Percentiles rank a stretch among this genome's conserved stretches.
These are phyloP conservation scores for Claviceps monticola DNA, from an alignment of 2,329 filamentous ascomycete genomes.

Conservation along the genomic window DNA sequence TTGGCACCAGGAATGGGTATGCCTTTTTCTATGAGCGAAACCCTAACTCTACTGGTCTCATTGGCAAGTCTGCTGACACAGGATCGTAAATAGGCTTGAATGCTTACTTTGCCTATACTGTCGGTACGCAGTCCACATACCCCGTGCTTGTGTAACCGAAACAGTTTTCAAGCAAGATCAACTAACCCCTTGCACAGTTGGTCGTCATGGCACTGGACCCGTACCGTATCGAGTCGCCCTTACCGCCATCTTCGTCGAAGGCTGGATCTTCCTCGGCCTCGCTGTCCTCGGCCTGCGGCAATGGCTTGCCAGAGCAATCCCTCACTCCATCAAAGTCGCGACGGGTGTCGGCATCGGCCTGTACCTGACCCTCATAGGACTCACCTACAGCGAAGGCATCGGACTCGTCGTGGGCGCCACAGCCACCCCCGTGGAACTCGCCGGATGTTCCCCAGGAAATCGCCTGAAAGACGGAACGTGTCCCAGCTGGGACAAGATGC, in stretches of 20 bases:
- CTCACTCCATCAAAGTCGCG: constrained; percentile 72
- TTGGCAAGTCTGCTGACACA: background rate
- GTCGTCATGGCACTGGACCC: constrained; percentile 56
- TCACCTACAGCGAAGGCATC: constrained; percentile 72
- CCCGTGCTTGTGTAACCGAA: background rate
- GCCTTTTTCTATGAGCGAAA: constrained; percentile 2
- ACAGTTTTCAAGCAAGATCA: background rate
- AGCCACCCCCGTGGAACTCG: constrained; percentile 58
- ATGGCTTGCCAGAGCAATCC: constrained; percentile 76
- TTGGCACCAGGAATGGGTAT: constrained; percentile 30
- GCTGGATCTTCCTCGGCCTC: constrained; percentile 69
- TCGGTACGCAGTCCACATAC: constrained; percentile 14
- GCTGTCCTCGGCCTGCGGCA: constrained; percentile 72
- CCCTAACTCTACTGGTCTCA: background rate
- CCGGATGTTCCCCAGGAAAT: constrained; percentile 46
- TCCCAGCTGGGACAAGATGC: constrained; percentile 56
- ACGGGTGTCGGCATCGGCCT: constrained; percentile 77
- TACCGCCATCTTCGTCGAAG: constrained; percentile 80
- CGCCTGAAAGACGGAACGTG: constrained; percentile 40
- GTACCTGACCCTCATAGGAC: constrained; percentile 62
- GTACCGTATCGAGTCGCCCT: constrained; percentile 65
- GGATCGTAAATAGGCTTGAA: constrained; percentile 43
- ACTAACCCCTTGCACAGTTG: constrained; percentile 33
- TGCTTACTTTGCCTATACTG: constrained; percentile 71
- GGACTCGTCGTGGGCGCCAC: constrained; percentile 58